Evolutionary conservation across 1,284 basidiomycete species (phyloP).

Genomic region (Salmacisia buchloeana): DNA sequence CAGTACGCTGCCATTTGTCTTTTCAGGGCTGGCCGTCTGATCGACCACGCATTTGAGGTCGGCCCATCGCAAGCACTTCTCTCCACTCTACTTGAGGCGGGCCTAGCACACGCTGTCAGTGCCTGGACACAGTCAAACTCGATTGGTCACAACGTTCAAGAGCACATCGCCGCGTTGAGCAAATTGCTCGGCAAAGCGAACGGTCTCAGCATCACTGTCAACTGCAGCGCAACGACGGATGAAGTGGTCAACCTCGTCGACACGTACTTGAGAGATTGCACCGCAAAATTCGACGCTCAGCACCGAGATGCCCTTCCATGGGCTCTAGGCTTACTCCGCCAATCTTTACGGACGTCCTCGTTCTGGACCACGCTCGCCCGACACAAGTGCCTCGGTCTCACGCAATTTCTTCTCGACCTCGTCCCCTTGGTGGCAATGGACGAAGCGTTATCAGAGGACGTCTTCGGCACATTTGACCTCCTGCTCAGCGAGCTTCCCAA

Average conservation of each 20-base stretch:
- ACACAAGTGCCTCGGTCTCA: neutral
- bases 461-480: slow-evolving; percentile 28
- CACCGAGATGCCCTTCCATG: neutral
- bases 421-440: neutral
- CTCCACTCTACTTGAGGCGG: neutral
- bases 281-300: neutral
- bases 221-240: neutral
- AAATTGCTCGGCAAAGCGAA: neutral
- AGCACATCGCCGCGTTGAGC: too few relatives aligned
- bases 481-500: slow-evolving; percentile 34
- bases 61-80: neutral
- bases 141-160: too few relatives aligned
- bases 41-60: neutral
- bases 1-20: neutral
- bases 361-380: slow-evolving; percentile 4
- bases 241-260: neutral
- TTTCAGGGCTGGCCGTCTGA: neutral
- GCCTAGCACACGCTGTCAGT: neutral
- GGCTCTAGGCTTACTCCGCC: neutral
- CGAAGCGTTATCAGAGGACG: neutral
- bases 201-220: neutral
- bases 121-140: too few relatives aligned
- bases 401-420: neutral
- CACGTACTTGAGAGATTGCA: neutral
- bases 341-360: neutral